Evolutionary conservation across 2,329 filamentous ascomycete species (phyloP), one percentile per base, ranked within the genome.

Genomic region (Fusarium xylarioides): DNA sequence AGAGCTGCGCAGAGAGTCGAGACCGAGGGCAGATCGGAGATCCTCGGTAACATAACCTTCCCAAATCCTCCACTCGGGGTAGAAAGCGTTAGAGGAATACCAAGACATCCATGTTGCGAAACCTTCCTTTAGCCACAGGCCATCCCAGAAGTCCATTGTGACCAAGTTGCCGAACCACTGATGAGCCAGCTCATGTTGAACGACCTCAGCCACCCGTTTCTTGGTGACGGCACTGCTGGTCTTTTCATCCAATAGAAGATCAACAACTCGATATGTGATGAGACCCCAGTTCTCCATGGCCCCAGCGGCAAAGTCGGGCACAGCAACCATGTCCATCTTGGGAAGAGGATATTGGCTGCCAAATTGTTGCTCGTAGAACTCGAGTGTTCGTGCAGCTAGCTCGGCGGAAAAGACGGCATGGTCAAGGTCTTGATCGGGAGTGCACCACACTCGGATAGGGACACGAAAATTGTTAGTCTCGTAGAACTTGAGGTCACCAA

Each of bases 261-360:
- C 81, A 38, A 98, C 95, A 28, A 97, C 93, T 74, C 95, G 92
- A 85, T 98, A 98, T 11, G 95, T 98, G 76, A 98, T 91, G 58
- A 98, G 86, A 80, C 95, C 95, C 95, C 95, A 98, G 82, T 98
- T 98, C 87, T 98, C 95, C 95, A 98, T 98, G 67, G 95, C 95
- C 71, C 95, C 95, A 54, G 95, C 94, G 56, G 94, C 94, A 81
- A 98, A 98, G 81, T 98, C 95, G 21, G 95, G 95, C 79, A 98
- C 95, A 49, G 95, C 79, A 96, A 98, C 78, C 74, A 80, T 79
- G 68, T 81, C 79, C 79, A 81, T 80, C 69, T 81, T 81, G 43
- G 79, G 78, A 16, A 81, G 74, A 28, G 79, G 79, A 80, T 96
- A 98, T 37, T 92, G 86, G 81, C 91, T 95, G 75, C 93, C 93